Evolutionary conservation across 2,329 filamentous ascomycete species (phyloP), one percentile per base, ranked within the genome.

Genomic region (Colletotrichum lindemuthianum): DNA sequence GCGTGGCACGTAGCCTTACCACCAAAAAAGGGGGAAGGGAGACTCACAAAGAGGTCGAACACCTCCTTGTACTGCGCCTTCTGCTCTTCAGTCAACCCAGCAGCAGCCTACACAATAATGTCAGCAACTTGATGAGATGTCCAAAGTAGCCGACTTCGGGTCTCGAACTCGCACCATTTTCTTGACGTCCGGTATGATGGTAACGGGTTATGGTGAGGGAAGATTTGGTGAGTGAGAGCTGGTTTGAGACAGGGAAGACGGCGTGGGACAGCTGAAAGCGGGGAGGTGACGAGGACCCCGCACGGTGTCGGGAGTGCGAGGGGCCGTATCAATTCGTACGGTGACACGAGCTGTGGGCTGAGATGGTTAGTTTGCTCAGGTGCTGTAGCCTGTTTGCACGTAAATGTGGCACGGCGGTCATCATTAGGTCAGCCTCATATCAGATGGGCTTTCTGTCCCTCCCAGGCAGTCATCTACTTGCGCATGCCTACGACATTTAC

Each of bases 21-120:
- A 43, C 13, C 15, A 15, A 43, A 32, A 52, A 57, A 47, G 37
- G 44, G 68, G 45, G 49, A 53, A 48, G 51, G 36, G n/a, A 49
- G 15, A 82, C 96, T 90, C 90, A 99, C 96, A 82, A 99, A 99
- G 72, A 99, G 92, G 80, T 96, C 99, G 85, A 99, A 99, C 59
- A 96, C 96, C 86, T 99, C 96, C 92, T 98, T 99, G 88, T 98
- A 99, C 86, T 99, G 96, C 79, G 96, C 98, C 80, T 98, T 96
- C 88, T 99, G 96, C 86, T 99, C 96, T 87, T 99, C 96, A 74
- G 96, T 98, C 77, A 99, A 61, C 58, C 39, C 57, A 60, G 57
- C 44, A 47, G 60, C 47, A 37, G 61, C 58, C 61, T 65, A 34
- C 39, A 15, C 41, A 39, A 33, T 2, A 13, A 36, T 9, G 24